phyloP scores from a whole-genome alignment of 179 eudicot genomes.

The Drosera spatulata region DNA sequence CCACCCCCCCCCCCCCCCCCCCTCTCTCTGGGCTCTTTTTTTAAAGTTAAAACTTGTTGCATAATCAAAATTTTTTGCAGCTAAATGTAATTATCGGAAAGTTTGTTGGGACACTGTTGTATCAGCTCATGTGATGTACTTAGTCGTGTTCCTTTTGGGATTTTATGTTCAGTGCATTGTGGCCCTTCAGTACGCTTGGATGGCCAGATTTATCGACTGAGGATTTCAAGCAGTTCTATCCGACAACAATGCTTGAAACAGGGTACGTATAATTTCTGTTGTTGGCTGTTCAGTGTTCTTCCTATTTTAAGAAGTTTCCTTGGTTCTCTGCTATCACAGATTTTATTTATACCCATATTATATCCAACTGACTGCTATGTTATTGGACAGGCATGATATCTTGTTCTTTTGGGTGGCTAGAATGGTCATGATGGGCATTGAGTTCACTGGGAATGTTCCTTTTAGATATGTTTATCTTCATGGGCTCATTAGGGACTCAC shows the following conservation, averaged over 20 bases:
- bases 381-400: conserved; percentile 83
- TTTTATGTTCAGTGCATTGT: conserved; percentile 46
- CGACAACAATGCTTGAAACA: conserved; percentile 93
- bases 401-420: conserved; percentile 99
- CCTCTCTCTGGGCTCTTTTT: no score
- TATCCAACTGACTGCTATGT: neutral
- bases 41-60: no score
- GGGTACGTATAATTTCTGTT: conserved; percentile 39
- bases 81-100: no score
- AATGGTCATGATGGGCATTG: conserved; percentile 99
- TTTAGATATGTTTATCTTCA: conserved; percentile 81
- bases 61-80: no score
- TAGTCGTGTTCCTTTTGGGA: no score
- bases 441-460: conserved; percentile 87
- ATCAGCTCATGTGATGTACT: no score
- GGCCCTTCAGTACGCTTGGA: conserved; percentile 99
- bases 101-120: no score
- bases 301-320: neutral
- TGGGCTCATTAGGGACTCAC: conserved; percentile 93
- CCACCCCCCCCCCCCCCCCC: no score
- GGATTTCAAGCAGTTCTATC: conserved; percentile 74
- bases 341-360: no score
- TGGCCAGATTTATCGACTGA: conserved; percentile 88
- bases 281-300: conserved; percentile 5
- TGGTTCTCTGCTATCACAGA: neutral